Percentiles rank a stretch among this genome's conserved stretches.
Evolutionary conservation across 202 grass and related monocot species (phyloP).

Genomic region (Saccharum hybrid): DNA sequence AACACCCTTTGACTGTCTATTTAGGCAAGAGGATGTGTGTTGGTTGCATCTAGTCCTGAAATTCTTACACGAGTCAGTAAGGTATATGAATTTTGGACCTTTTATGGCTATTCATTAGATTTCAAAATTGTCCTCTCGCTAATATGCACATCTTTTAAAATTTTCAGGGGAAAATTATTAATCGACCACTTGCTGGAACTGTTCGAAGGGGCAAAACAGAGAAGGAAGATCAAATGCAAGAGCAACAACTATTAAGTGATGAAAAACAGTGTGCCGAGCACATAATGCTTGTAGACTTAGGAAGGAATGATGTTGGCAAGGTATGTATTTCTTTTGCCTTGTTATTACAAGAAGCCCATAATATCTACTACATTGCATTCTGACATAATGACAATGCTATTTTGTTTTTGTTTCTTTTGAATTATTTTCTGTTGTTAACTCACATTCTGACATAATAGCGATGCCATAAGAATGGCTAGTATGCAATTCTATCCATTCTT

Average conservation of each 20-base stretch:
- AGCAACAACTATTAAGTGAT: slow-evolving; percentile 72
- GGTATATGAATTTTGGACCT: slow-evolving; percentile 47
- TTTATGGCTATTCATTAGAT: slow-evolving; percentile 14
- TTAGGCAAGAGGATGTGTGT: slow-evolving; percentile 93
- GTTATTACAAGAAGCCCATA: background rate
- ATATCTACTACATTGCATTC: slow-evolving; percentile 21
- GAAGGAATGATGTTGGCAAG: slow-evolving; percentile 96
- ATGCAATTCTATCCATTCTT: slow-evolving; percentile 26
- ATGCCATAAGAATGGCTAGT: background rate
- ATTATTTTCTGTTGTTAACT: background rate
- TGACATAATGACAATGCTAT: background rate
- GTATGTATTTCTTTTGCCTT: slow-evolving; percentile 47
- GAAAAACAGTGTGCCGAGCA: slow-evolving; percentile 96
- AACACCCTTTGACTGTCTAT: slow-evolving; percentile 28
- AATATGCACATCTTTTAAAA: slow-evolving; percentile 20
- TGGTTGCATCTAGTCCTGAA: slow-evolving; percentile 96
- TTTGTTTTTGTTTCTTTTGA: background rate
- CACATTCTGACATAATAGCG: background rate
- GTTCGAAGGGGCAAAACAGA: slow-evolving; percentile 81
- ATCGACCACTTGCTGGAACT: slow-evolving; percentile 93
- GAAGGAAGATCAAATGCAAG: slow-evolving; percentile 73
- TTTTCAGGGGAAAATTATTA: slow-evolving; percentile 76
- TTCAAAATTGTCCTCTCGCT: slow-evolving; percentile 36
- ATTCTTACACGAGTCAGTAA: slow-evolving; percentile 91
- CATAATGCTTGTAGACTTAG: slow-evolving; percentile 98